phyloP scores from a whole-genome alignment of 1,139 yeast species.

The Zygoascus hellenicus region DNA sequence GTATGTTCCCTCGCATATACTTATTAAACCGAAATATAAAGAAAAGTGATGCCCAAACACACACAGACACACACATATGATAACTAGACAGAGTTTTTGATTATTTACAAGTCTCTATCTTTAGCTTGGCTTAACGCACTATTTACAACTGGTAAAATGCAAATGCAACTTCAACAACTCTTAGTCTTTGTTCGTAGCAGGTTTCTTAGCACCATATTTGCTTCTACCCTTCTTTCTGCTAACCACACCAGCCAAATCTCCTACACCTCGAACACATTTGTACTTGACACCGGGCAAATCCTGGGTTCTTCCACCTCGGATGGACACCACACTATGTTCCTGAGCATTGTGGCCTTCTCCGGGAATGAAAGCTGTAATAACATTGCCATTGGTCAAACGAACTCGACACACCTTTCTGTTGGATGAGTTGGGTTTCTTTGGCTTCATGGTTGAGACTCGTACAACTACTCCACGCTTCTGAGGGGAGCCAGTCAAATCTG shows the following conservation, averaged over 20 bases:
- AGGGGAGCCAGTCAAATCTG: slow-evolving; percentile 77
- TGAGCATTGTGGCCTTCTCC: slow-evolving; percentile 99
- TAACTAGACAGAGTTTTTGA: too few species aligned
- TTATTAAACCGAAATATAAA: too few species aligned
- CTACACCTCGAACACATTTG: slow-evolving; percentile 88
- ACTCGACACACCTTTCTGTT: slow-evolving; percentile 97
- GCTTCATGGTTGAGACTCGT: slow-evolving; percentile 89
- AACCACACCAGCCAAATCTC: slow-evolving; percentile 92
- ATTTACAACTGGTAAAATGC: neutral
- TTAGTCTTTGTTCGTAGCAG: slow-evolving; percentile 31
- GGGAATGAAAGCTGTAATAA: slow-evolving; percentile 88
- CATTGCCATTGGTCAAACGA: slow-evolving; percentile 82
- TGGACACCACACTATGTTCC: slow-evolving; percentile 93
- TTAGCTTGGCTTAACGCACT: neutral
- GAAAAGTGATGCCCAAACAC: too few species aligned
- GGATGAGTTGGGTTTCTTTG: slow-evolving; percentile 98
- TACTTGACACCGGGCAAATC: slow-evolving; percentile 98
- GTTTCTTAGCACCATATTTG: slow-evolving; percentile 91
- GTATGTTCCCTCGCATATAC: too few species aligned
- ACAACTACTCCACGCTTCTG: slow-evolving; percentile 91
- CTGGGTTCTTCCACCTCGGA: slow-evolving; percentile 96
- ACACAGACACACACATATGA: too few species aligned
- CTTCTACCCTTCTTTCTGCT: slow-evolving; percentile 86
- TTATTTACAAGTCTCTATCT: neutral
- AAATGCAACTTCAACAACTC: too few species aligned